Conservation (phyloP, 345 rosid genomes). For the Syzygium aromaticum region DNA sequence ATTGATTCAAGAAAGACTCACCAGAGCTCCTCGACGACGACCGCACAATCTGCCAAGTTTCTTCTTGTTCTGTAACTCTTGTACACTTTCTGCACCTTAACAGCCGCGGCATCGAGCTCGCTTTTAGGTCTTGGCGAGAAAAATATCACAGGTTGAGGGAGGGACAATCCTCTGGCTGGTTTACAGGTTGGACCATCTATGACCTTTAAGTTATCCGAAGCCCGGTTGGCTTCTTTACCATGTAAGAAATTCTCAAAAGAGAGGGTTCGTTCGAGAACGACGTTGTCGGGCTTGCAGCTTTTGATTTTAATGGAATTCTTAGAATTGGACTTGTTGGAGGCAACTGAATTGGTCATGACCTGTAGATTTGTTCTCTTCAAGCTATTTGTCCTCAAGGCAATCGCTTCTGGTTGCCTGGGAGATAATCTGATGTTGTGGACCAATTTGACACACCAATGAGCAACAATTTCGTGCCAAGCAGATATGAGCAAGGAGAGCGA, state of each 20-base stretch:
- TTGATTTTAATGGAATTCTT: constrained; percentile 19
- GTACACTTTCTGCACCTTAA: constrained; percentile 76
- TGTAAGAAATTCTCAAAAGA: constrained; percentile 26
- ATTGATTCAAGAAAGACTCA: not conserved
- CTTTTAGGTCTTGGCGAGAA: constrained; percentile 63
- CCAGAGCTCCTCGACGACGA: constrained; percentile 87
- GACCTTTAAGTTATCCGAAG: not conserved
- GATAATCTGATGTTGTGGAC: not conserved
- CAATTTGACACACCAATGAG: not conserved
- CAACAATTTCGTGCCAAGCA: constrained; percentile 24
- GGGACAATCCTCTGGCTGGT: constrained; percentile 25
- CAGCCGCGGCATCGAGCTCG: constrained; percentile 85
- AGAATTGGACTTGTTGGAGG: not conserved
- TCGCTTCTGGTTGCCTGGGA: constrained; percentile 5
- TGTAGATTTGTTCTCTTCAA: constrained; percentile 22
- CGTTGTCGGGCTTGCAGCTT: constrained; percentile 20
- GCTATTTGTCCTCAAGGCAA: constrained; percentile 12
- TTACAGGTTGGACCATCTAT: constrained; percentile 3
- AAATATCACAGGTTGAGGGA: constrained; percentile 37
- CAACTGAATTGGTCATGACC: constrained; percentile 19
- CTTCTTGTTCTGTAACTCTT: constrained; percentile 88
- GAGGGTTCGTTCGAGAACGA: constrained; percentile 9
- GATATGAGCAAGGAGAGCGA: constrained; percentile 29
- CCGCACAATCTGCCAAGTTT: constrained; percentile 94
- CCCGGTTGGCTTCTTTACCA: constrained; percentile 3